Conservation (phyloP, 129 eudicot species). For the Arctium minus region DNA sequence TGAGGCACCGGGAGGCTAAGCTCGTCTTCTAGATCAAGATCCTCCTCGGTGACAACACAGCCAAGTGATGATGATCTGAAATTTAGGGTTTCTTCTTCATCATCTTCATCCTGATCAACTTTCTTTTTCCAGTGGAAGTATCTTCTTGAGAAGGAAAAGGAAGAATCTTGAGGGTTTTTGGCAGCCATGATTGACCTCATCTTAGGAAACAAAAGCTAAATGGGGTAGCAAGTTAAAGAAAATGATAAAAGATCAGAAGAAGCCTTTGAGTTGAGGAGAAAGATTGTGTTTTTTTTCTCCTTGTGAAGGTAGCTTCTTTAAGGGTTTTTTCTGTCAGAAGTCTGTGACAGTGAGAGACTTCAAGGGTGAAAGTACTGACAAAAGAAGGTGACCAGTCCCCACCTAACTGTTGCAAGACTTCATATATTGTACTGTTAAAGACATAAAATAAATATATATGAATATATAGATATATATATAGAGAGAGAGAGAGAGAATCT, state of each 20-base stretch:
- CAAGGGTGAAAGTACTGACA: slow-evolving; percentile 48
- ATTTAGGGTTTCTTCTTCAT: slow-evolving; percentile 46
- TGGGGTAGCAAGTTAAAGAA: slow-evolving; percentile 9
- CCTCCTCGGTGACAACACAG: slow-evolving; percentile 17
- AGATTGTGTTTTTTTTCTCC: slow-evolving; percentile 18
- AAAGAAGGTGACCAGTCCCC: slow-evolving; percentile 72
- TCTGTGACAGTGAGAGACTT: slow-evolving; percentile 13
- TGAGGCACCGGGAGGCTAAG: slow-evolving; percentile 24
- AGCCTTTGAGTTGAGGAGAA: background rate
- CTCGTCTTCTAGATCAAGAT: slow-evolving; percentile 19
- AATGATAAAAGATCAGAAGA: background rate
- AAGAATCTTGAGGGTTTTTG: slow-evolving; percentile 60
- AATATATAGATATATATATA: background rate
- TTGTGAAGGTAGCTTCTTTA: slow-evolving; percentile 14
- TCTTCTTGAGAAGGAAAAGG: slow-evolving; percentile 87
- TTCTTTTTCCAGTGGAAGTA: slow-evolving; percentile 70
- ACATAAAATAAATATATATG: background rate
- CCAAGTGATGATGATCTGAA: slow-evolving; percentile 41
- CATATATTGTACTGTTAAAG: background rate
- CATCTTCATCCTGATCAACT: slow-evolving; percentile 41
- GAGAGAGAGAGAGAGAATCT: slow-evolving; percentile 18
- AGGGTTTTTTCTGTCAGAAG: background rate
- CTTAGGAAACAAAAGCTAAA: slow-evolving; percentile 28
- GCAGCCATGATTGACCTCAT: slow-evolving; percentile 93
- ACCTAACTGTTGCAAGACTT: slow-evolving; percentile 48